Percentiles rank a stretch among this genome's conserved stretches.
Evolutionary conservation across 345 rosid species (phyloP).

Genomic region (Bruguiera parviflora): DNA sequence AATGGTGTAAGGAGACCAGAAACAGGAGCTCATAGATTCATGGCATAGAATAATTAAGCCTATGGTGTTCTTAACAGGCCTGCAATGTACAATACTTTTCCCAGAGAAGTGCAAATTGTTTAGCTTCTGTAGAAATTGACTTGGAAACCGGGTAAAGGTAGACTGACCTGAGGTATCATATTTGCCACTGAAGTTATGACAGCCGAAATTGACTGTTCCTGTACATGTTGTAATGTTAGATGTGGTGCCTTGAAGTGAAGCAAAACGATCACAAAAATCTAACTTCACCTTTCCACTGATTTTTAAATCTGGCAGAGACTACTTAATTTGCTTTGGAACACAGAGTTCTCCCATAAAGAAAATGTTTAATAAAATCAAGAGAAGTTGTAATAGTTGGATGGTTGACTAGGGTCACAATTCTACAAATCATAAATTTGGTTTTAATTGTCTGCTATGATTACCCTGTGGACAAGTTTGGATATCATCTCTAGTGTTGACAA

Average conservation of each 20-base stretch:
- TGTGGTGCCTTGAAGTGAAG: background rate
- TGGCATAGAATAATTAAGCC: too few relatives aligned
- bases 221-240: conserved; percentile 21
- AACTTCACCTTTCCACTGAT: background rate
- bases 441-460: conserved; percentile 22
- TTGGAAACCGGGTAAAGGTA: conserved; percentile 8
- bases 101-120: background rate
- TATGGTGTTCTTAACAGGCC: background rate
- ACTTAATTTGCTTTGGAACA: too few relatives aligned
- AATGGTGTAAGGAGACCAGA: background rate
- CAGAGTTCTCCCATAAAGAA: background rate
- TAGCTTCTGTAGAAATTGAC: background rate
- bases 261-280: too few relatives aligned
- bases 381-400: background rate
- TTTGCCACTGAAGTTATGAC: conserved; percentile 82
- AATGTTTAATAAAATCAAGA: background rate
- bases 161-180: conserved; percentile 82
- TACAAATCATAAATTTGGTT: background rate
- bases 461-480: conserved; percentile 73
- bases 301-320: conserved; percentile 1
- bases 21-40: background rate
- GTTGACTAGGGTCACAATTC: background rate
- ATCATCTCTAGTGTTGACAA: conserved; percentile 72
- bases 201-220: conserved; percentile 91
- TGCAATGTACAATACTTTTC: background rate